Conservation (phyloP, 2,329 filamentous ascomycete genomes). For the Aureobasidium zeae region DNA sequence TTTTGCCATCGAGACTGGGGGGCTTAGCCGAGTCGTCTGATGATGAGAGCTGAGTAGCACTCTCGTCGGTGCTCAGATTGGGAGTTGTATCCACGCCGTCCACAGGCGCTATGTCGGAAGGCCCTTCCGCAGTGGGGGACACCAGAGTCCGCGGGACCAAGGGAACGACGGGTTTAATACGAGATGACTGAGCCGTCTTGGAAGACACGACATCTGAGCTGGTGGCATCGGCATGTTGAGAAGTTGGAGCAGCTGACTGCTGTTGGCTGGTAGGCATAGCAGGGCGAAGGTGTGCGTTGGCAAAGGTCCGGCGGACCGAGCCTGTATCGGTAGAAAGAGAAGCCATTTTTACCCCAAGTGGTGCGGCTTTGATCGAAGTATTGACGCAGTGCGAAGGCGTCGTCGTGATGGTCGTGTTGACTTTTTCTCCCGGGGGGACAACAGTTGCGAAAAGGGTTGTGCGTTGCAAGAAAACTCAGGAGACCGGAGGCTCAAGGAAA, state of each 20-base stretch:
- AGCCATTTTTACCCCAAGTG: conserved; percentile 24
- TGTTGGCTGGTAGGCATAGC: conserved; percentile 18
- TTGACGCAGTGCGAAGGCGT: conserved; percentile 16
- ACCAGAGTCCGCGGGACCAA: background rate
- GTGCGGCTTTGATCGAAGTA: conserved; percentile 17
- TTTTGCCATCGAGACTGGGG: conserved; percentile 86
- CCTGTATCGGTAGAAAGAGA: conserved; percentile 25
- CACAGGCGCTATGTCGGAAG: background rate
- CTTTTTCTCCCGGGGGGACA: conserved; percentile 3
- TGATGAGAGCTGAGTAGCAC: conserved; percentile 38
- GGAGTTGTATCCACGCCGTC: conserved; percentile 11
- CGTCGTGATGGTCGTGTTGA: background rate
- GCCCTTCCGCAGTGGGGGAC: background rate
- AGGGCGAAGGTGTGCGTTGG: conserved; percentile 50
- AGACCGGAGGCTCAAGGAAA: conserved; percentile 44
- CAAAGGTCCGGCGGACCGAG: conserved; percentile 57
- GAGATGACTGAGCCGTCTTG: background rate
- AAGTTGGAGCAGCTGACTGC: conserved; percentile 33
- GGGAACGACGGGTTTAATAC: background rate
- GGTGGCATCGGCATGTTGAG: conserved; percentile 1
- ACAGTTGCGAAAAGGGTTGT: conserved; percentile 14
- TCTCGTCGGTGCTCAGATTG: conserved; percentile 29
- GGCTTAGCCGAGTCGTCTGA: conserved; percentile 66
- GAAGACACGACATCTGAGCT: too few species aligned
- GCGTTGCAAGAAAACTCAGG: conserved; percentile 24